phyloP scores from a whole-genome alignment of 164 flowering plant species.

The Aristolochia contorta region DNA sequence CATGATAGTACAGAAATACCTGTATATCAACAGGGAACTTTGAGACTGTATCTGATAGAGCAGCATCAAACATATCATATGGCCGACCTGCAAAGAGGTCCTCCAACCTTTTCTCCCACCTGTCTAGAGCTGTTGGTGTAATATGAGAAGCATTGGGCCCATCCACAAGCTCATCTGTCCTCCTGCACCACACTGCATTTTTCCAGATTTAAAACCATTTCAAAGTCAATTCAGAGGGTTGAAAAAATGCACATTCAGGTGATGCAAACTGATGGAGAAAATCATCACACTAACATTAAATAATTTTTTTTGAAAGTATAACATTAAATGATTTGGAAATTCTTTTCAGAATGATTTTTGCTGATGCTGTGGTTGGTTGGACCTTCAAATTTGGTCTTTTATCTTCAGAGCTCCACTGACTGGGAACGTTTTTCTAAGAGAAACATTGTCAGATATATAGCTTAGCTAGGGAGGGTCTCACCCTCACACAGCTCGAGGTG shows the following conservation, averaged over 20 bases:
- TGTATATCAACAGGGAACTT: conserved; percentile 85
- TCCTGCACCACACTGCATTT: conserved; percentile 83
- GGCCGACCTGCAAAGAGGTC: conserved; percentile 73
- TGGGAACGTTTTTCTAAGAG: no score
- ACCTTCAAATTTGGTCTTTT: no score
- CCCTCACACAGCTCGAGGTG: no score
- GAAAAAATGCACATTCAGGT: not conserved
- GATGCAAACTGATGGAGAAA: not conserved
- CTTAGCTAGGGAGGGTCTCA: no score
- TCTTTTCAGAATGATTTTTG: no score
- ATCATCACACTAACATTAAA: no score
- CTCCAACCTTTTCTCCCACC: conserved; percentile 77
- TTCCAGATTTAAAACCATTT: not conserved
- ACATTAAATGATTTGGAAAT: no score
- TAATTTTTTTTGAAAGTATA: no score
- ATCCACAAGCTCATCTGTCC: conserved; percentile 95
- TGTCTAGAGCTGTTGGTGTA: conserved; percentile 79
- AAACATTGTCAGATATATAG: no score
- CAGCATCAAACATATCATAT: conserved; percentile 90
- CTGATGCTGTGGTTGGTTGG: no score
- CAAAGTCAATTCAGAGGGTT: not conserved
- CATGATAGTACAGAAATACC: conserved; percentile 21
- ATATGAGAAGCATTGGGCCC: conserved; percentile 94
- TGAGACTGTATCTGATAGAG: conserved; percentile 69
- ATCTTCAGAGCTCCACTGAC: no score